Evolutionary conservation across 139 green algal genomes (phyloP), one percentile per base, ranked within the genome.

Genomic region (Chlamydomonas sp.): DNA sequence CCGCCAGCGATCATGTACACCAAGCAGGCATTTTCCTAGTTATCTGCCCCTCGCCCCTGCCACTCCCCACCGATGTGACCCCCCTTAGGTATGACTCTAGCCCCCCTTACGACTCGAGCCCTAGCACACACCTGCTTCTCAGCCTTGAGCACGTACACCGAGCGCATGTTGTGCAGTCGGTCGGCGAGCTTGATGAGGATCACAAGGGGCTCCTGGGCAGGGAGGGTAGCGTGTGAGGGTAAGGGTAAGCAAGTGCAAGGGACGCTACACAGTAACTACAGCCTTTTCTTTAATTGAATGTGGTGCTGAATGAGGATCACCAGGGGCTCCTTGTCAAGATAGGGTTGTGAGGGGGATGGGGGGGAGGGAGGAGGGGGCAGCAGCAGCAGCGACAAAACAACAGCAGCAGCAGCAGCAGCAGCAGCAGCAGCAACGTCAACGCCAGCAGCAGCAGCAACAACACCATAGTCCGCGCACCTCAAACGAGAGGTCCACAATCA

Each of bases 101-200:
- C 20, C 13, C 13, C 43, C 13, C 43, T 26, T 54, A 54, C 20
- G 16, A 13, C 29, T n/a, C 59, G 6, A 8, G 24, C 10, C 59
- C 29, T 24, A 20, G 29, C 28, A 39, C 26, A 39, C 28, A 33
- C 39, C 43, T 70, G n/a, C 63, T 70, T 57, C 43, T 48, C 43
- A 43, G 22, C 35, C 16, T 47, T 6, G 43, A 68, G 31, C 31
- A 68, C 34, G 24, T 47, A 29, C 31, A 64, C 60, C 79, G 2
- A 97, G 65, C 94, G 88, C 90, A 99, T 93, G 81, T 97, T 97
- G 84, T 97, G 90, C 80, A 99, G 83, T n/a, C 93, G 70, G 74
- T 97, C 93, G 1, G 93, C 88, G 64, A 99, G 87, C 74, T 97
- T 97, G 60, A 98, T 79, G 28, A 97, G 79, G 35, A 70, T 70